Evolutionary conservation across 306 rosid species (phyloP).

Genomic region (Boehmeria nivea): DNA sequence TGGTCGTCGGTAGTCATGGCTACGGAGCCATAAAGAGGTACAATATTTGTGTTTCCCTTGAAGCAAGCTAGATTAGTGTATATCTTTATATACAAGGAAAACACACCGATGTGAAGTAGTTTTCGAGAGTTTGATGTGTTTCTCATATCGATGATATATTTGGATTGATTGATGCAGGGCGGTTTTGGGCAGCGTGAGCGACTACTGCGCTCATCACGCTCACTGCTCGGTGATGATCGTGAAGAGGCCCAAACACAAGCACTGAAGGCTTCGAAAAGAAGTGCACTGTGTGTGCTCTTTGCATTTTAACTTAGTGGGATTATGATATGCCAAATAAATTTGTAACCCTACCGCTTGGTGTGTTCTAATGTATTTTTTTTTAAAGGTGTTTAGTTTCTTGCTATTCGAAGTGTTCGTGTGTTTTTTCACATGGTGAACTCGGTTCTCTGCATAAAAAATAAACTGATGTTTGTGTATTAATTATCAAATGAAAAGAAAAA

Average conservation of each 20-base stretch:
- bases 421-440: no score
- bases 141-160: not conserved
- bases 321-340: slow-evolving; percentile 1
- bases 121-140: not conserved
- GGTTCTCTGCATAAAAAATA: no score
- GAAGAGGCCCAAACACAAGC: slow-evolving; percentile 62
- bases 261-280: not conserved
- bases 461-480: not conserved
- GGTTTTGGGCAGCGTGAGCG: slow-evolving; percentile 75
- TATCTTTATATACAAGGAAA: no score
- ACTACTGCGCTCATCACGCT: slow-evolving; percentile 76
- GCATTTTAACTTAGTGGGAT: not conserved
- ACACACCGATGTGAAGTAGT: no score
- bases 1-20: slow-evolving; percentile 46
- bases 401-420: not conserved
- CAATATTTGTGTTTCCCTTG: no score
- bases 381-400: not conserved
- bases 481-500: no score
- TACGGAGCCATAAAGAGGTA: slow-evolving; percentile 66
- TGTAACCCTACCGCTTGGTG: not conserved
- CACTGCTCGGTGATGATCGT: slow-evolving; percentile 70
- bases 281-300: no score
- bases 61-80: no score
- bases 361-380: no score
- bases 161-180: slow-evolving; percentile 45